phyloP scores from a whole-genome alignment of 169 alveolate genomes.

The Eimeria brunetti region DNA sequence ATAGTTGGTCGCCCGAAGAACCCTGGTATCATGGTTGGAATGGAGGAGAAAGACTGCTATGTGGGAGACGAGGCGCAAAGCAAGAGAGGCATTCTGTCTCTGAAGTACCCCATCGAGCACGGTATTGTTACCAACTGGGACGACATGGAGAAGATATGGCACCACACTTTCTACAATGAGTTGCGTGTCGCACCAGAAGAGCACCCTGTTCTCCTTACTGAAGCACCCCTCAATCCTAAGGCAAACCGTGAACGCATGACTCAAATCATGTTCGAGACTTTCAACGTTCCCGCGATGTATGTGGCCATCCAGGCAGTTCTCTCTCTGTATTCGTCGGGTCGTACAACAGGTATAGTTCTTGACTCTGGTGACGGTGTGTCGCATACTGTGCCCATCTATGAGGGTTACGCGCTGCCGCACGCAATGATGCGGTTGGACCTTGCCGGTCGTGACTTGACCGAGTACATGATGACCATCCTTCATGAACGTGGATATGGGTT shows the following conservation, averaged over 20 bases:
- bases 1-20: constrained; percentile 98
- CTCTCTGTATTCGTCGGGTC: constrained; percentile 99
- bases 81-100: constrained; percentile 98
- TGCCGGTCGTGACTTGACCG: constrained; percentile 99
- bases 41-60: constrained; percentile 97
- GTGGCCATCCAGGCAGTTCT: constrained; percentile 98
- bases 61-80: constrained; percentile 99
- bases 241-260: constrained; percentile 99
- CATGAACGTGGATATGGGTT: constrained; percentile 97
- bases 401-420: constrained; percentile 99
- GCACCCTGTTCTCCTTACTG: constrained; percentile 98
- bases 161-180: constrained; percentile 99
- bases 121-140: constrained; percentile 99
- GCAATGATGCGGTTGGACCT: constrained; percentile 97
- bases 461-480: constrained; percentile 96
- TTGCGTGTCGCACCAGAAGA: constrained; percentile 99
- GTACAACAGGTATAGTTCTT: constrained; percentile 99
- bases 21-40: constrained; percentile 96
- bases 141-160: constrained; percentile 99
- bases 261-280: constrained; percentile 98
- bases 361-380: constrained; percentile 99
- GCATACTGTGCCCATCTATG: constrained; percentile 99
- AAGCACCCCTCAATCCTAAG: constrained; percentile 99
- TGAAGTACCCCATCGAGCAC: constrained; percentile 99
- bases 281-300: constrained; percentile 98